These are phyloP conservation scores for Colletotrichum sidae DNA, from an alignment of 2,329 filamentous ascomycete species.

Conservation along the genomic window DNA sequence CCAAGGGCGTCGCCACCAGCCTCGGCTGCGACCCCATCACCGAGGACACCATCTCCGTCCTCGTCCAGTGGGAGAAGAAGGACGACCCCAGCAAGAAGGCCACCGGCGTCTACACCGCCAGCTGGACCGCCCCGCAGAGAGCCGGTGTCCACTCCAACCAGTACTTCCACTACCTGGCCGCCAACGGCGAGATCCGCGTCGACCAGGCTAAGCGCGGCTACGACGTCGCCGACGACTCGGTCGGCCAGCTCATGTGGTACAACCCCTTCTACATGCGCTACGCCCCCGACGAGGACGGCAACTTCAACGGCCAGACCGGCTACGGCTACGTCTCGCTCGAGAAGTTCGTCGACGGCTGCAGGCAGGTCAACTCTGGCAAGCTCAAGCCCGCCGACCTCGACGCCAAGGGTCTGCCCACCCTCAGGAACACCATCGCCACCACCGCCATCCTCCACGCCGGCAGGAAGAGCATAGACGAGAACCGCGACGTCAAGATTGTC, in stretches of 20 bases:
- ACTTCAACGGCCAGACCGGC: conserved; percentile 90
- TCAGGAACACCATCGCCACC: conserved; percentile 90
- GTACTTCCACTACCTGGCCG: conserved; percentile 94
- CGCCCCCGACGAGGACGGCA: conserved; percentile 92
- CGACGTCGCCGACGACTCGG: conserved; percentile 87
- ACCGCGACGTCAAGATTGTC: conserved; percentile 79
- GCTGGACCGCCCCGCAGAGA: conserved; percentile 92
- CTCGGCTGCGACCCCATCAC: conserved; percentile 84
- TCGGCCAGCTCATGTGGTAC: conserved; percentile 81
- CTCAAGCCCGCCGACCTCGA: conserved; percentile 82
- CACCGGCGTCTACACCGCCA: conserved; percentile 91
- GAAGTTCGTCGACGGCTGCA: conserved; percentile 93
- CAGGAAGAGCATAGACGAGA: conserved; percentile 85
- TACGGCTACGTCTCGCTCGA: conserved; percentile 96
- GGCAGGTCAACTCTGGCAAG: conserved; percentile 79
- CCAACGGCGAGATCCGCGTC: conserved; percentile 85
- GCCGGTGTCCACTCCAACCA: conserved; percentile 97
- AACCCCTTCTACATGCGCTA: conserved; percentile 98
- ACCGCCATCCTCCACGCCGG: conserved; percentile 93
- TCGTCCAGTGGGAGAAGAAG: conserved; percentile 88
- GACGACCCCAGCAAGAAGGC: conserved; percentile 76
- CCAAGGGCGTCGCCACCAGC: conserved; percentile 80
- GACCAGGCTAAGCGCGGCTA: conserved; percentile 96
- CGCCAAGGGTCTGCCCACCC: conserved; percentile 81
- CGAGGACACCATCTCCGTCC: conserved; percentile 91